phyloP scores from a whole-genome alignment of 2,329 filamentous ascomycete genomes.

The Plenodomus lindquistii region DNA sequence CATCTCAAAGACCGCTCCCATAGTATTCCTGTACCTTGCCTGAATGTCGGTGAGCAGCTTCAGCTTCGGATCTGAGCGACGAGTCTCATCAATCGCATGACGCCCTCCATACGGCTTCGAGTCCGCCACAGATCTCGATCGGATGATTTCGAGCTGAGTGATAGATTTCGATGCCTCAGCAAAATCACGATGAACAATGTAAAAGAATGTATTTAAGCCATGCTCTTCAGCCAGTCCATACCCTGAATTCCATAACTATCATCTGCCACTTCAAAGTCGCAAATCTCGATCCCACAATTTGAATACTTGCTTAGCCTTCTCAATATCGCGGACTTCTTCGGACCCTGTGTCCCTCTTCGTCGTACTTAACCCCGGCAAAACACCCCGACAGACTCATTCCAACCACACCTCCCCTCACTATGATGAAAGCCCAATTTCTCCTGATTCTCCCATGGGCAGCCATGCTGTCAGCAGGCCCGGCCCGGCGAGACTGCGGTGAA shows the following conservation, averaged over 20 bases:
- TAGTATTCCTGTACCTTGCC: background rate
- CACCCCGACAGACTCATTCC: background rate
- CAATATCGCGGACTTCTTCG: no score
- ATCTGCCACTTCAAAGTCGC: background rate
- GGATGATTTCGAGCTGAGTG: background rate
- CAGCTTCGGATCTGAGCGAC: background rate
- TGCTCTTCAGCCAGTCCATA: background rate
- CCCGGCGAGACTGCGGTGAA: constrained; percentile 19
- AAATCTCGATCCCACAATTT: no score
- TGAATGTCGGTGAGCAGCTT: background rate
- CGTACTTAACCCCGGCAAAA: background rate
- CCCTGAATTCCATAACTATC: background rate
- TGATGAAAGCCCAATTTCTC: constrained; percentile 11
- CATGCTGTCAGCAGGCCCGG: constrained; percentile 13
- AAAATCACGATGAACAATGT: background rate
- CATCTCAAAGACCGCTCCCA: background rate
- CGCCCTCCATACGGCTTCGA: background rate
- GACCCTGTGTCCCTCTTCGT: background rate
- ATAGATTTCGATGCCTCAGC: background rate
- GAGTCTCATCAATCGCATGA: background rate
- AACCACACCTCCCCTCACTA: background rate
- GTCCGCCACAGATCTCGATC: background rate
- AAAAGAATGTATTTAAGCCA: background rate
- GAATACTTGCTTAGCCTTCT: background rate
- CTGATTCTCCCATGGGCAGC: constrained; percentile 3